A percentile compares a stretch with the other conserved stretches of the same genome.
Conservation (phyloP, 306 rosid genomes). For the Cajanus cajan region DNA sequence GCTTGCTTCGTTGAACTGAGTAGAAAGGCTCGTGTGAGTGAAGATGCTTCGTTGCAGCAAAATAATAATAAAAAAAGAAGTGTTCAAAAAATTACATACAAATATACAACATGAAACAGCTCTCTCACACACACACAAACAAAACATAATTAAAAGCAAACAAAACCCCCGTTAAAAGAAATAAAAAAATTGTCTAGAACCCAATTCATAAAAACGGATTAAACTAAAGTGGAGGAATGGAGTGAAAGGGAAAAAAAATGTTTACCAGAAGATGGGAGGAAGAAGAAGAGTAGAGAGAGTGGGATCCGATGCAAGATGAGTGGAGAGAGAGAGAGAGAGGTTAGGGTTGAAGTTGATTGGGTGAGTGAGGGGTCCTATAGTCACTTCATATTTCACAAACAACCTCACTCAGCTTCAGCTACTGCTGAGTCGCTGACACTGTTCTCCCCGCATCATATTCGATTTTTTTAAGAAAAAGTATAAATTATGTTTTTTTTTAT, state of each 20-base stretch:
- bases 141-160: background rate
- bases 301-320: constrained; percentile 31
- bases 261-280: constrained; percentile 19
- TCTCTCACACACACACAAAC: background rate
- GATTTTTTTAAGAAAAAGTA: too few species aligned
- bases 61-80: background rate
- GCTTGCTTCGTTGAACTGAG: background rate
- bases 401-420: background rate
- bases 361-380: background rate
- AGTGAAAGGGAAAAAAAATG: background rate
- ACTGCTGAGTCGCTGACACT: too few species aligned
- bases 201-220: background rate
- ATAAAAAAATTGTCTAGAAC: background rate
- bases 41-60: constrained; percentile 2
- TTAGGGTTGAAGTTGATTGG: constrained; percentile 15
- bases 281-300: background rate
- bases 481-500: too few species aligned
- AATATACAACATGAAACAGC: background rate
- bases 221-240: background rate
- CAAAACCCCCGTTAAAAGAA: background rate
- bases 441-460: background rate
- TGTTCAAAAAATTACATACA: background rate
- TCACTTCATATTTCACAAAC: background rate
- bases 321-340: background rate
- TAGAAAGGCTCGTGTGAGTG: background rate